These are phyloP conservation scores for Phaeosphaeriaceae sp. DNA, from an alignment of 2,329 filamentous ascomycete species.

Conservation along the genomic window DNA sequence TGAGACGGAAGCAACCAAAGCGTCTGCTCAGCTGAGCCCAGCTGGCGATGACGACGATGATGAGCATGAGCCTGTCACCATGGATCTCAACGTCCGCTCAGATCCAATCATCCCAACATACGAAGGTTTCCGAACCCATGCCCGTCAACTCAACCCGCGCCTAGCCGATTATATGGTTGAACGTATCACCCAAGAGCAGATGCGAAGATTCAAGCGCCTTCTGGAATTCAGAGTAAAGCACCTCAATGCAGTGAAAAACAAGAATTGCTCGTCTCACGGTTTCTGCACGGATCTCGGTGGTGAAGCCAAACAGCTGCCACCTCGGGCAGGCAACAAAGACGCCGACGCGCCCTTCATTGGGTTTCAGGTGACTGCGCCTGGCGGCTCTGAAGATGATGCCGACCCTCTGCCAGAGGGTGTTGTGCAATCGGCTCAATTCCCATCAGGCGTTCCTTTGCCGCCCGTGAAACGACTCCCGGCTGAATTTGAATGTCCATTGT, in stretches of 20 bases:
- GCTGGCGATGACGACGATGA: conserved; percentile 50
- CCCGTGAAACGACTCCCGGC: conserved; percentile 79
- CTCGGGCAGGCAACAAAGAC: conserved; percentile 65
- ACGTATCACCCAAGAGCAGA: conserved; percentile 82
- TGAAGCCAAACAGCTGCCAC: conserved; percentile 67
- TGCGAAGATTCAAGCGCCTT: conserved; percentile 78
- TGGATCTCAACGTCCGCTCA: conserved; percentile 67
- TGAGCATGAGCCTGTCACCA: conserved; percentile 64
- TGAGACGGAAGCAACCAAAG: conserved; percentile 45
- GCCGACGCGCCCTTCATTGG: conserved; percentile 63
- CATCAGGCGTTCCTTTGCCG: conserved; percentile 80
- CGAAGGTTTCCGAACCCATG: conserved; percentile 78
- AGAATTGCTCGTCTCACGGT: conserved; percentile 65
- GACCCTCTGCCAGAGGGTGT: conserved; percentile 71
- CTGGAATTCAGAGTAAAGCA: conserved; percentile 76
- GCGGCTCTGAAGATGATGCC: conserved; percentile 68
- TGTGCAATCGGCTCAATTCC: conserved; percentile 77
- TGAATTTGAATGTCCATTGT: conserved; percentile 88
- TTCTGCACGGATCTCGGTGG: conserved; percentile 74
- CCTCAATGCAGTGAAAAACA: conserved; percentile 62
- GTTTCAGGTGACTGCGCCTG: conserved; percentile 63
- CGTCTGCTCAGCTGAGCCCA: conserved; percentile 40
- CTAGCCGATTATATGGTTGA: conserved; percentile 75
- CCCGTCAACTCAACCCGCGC: conserved; percentile 75
- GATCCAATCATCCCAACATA: conserved; percentile 75